phyloP scores from a whole-genome alignment of 2,329 filamentous ascomycete species.

The Phyllachora maydis region DNA sequence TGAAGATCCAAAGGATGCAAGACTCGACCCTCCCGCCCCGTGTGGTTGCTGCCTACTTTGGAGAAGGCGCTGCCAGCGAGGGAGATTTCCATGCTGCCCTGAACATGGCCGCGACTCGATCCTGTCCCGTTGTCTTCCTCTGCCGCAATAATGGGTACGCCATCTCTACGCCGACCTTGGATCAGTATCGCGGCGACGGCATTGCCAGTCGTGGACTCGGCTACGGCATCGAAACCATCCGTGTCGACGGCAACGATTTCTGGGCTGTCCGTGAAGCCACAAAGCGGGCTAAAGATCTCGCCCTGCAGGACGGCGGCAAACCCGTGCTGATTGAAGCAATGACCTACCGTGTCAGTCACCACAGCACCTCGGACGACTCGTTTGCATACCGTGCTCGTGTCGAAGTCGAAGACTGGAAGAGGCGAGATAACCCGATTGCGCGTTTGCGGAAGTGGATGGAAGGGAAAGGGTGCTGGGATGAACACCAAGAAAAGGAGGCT shows the following conservation, averaged over 20 bases:
- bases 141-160: constrained; percentile 74
- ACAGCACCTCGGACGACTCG: constrained; percentile 91
- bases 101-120: constrained; percentile 61
- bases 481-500: constrained; percentile 47
- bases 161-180: constrained; percentile 58
- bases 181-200: constrained; percentile 67
- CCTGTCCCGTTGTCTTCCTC: constrained; percentile 58
- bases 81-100: constrained; percentile 69
- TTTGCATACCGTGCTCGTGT: constrained; percentile 88
- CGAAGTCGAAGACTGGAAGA: constrained; percentile 79
- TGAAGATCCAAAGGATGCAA: constrained; percentile 50
- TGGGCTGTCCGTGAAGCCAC: constrained; percentile 58
- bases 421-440: constrained; percentile 16
- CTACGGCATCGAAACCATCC: constrained; percentile 68
- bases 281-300: constrained; percentile 50
- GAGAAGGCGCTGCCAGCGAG: constrained; percentile 63
- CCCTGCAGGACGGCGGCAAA: constrained; percentile 58
- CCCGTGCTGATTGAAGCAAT: constrained; percentile 86
- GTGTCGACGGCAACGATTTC: constrained; percentile 68
- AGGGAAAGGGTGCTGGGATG: constrained; percentile 62
- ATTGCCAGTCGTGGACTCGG: constrained; percentile 60
- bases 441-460: constrained; percentile 51
- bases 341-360: constrained; percentile 91
- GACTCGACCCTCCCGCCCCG: constrained; percentile 38
- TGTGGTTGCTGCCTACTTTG: constrained; percentile 59